Percentiles rank a stretch among this genome's conserved stretches.
Evolutionary conservation across 148 eudicot species (phyloP).

Genomic region (Chenopodium album): DNA sequence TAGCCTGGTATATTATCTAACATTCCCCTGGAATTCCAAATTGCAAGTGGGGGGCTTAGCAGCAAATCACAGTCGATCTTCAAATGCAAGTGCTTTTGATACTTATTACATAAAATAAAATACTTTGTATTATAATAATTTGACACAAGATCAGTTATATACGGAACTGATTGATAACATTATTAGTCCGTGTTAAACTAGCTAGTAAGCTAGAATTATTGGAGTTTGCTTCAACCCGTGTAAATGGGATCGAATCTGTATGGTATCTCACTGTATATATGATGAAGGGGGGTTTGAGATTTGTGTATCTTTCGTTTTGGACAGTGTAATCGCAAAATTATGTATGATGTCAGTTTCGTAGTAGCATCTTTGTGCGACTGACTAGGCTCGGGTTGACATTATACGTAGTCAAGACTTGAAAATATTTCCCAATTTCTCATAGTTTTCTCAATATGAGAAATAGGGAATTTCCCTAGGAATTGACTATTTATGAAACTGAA

Average conservation of each 20-base stretch:
- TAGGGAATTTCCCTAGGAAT: no score
- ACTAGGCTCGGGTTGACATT: no score
- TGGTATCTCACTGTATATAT: neutral
- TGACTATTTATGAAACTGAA: no score
- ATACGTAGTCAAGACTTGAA: no score
- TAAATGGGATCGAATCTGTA: constrained; percentile 1
- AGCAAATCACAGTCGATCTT: neutral
- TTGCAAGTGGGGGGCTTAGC: neutral
- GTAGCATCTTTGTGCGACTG: no score
- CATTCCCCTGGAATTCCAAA: neutral
- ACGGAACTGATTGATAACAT: neutral
- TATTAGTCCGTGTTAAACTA: neutral
- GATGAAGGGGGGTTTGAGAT: neutral
- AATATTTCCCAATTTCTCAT: no score
- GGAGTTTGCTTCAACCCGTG: neutral
- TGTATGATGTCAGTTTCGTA: no score
- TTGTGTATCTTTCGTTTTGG: no score
- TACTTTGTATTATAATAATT: neutral
- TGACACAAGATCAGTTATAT: neutral
- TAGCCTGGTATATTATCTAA: neutral
- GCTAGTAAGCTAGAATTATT: neutral
- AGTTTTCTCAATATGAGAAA: no score
- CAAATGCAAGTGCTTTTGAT: neutral
- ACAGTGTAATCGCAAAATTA: no score
- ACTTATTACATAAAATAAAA: neutral